Base-by-base conservation (phyloP, 2,329 filamentous ascomycete species). In the Xylaria sp. region DNA sequence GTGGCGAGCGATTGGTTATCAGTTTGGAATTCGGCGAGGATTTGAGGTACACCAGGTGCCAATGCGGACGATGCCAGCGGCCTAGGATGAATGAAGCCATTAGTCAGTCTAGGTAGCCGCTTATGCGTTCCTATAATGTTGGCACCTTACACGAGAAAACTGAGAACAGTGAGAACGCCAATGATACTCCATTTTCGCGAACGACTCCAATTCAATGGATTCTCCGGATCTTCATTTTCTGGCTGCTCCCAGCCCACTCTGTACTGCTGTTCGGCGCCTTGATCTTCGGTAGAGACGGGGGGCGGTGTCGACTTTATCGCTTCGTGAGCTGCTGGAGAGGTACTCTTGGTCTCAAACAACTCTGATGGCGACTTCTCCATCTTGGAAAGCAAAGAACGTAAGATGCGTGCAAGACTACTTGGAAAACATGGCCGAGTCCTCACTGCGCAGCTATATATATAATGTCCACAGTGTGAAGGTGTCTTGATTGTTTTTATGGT, bases 41-140 rank as follows among this genome's bases (percentile, higher is more conserved):
- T 79, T n/a, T 84, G 75, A 0, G 84, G 83, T 0, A 89, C 83
- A 10, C 83, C 86, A 1, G 87, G 87, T 0, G 87, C 86, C 51
- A 7, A 63, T 10, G 39, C 39, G 38, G 54, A 57, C 38, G 54
- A 57, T 45, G 54, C 54, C 2, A 57, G 54, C 5, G 54, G 54
- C 17, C 54, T 57, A 20, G 25, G 54, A 20, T 20, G 27, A 57
- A 33, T 13, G 15, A 33, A 1, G 25, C 13, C 15, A 29, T 56
- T 29, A 42, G 53, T 45, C 25, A 33, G 38, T 45, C 15, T 27
- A 33, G 10, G 11, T 2, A 33, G n/a, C n/a, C n/a, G n/a, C 27
- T 33, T 33, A 51, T 33, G 6, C 17, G 4, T n/a, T 33, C 29
- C 27, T 0, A 2, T 17, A 51, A 20, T 49, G 38, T 25, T 17